Evolutionary conservation across 257 asterid genomes (phyloP), one percentile per base, ranked within the genome.

Genomic region (Nicotiana paniculata): DNA sequence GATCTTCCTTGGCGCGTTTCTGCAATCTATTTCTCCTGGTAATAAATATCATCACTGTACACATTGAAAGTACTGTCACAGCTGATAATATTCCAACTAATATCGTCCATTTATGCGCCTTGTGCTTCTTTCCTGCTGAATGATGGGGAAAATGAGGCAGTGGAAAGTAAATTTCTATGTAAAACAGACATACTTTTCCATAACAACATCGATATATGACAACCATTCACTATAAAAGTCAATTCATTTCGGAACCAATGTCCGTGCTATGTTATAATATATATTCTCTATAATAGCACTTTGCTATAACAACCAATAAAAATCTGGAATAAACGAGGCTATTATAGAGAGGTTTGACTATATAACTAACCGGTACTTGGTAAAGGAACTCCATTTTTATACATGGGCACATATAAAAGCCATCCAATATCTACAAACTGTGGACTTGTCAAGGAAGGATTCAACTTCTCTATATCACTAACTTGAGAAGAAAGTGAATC

Each of bases 401-500:
- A 87, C 93, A 91, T 88, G 2, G 97, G 93, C 58, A 91, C 92
- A 83, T 88, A 92, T 51, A 91, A 67, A 67, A 91, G 74, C 95
- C 92, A 92, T 28, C 93, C 95, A 15, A 70, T 46, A 51, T 84
- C 86, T 37, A 92, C 87, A 76, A 64, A 87, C 67, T 89, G 81
- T 3, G 91, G 91, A 51, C 81, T 32, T 1, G 72, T 83, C 89
- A 91, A 83, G 84, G 81, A 64, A 11, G 88, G 48, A 77, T 91
- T 92, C 87, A 90, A 65, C 1, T 69, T 87, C 90, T 83, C 85
- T 1, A 91, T 85, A 7, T 85, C 89, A 21, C 80, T 86, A n/a
- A 72, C 87, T 43, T 76, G 85, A 79, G 97, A 89, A 59, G 91
- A 81, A 9, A 92, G 90, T 24, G 81, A 77, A 75, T n/a, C 37